Conservation (phyloP, 106 monocot genomes). For the Phalaenopsis equestris region DNA sequence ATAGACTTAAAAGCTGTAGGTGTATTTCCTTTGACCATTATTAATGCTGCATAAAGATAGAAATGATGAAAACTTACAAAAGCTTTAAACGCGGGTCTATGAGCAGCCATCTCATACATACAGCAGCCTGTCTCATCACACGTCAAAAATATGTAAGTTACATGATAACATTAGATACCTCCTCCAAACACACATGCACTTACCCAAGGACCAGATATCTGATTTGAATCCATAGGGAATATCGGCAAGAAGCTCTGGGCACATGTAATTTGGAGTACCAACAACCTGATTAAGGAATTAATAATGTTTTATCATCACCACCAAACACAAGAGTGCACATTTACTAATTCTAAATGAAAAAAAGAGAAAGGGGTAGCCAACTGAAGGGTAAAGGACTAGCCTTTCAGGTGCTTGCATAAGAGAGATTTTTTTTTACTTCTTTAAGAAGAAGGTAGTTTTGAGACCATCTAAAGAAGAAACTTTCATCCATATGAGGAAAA, state of each 20-base stretch:
- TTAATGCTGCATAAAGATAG: background rate
- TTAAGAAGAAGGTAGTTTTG: too few species aligned
- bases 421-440: too few species aligned
- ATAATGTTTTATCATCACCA: background rate
- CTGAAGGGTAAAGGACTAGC: too few species aligned
- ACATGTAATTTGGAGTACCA: slow-evolving; percentile 99
- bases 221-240: slow-evolving; percentile 99
- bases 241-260: slow-evolving; percentile 95
- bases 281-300: slow-evolving; percentile 58
- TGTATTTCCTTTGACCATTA: background rate
- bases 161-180: background rate
- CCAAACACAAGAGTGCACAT: background rate
- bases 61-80: slow-evolving; percentile 56
- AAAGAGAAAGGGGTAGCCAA: too few species aligned
- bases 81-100: slow-evolving; percentile 98
- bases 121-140: slow-evolving; percentile 60
- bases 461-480: too few species aligned
- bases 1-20: background rate
- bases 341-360: background rate
- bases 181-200: background rate
- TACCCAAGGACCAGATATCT: slow-evolving; percentile 99
- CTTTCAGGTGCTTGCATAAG: too few species aligned
- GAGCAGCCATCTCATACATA: slow-evolving; percentile 99
- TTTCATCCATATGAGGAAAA: too few species aligned
- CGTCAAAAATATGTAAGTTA: too few species aligned